Evolutionary conservation across 805 yeast species (phyloP), one percentile per base, ranked within the genome.

Genomic region (Zygosaccharomyces gambellarensis): DNA sequence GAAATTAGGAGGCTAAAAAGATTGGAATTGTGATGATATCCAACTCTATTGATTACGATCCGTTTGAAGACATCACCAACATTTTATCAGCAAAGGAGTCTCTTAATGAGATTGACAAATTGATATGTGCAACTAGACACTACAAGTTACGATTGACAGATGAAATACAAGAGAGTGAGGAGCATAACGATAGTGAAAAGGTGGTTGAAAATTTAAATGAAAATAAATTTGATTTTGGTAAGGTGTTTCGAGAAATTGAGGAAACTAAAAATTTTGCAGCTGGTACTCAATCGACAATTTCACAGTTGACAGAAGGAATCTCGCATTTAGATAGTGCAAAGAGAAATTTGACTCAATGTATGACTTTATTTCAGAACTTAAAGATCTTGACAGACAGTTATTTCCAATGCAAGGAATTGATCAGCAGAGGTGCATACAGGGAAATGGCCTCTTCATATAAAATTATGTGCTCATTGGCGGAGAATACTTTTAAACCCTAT

Each of bases 351-450:
- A 90, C 89, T 1, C 74, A 81, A 25, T 81, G 94, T 9, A 87
- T 94, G 87, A 88, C 95, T 1, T 82, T 90, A 32, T 73, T 92
- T 56, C 87, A 92, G 60, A 77, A 96, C 53, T 72, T 94, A 34
- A 95, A 90, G 61, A 90, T 90, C 87, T 73, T 94, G 43, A 76
- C 87, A 5, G 82, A 80, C 31, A 56, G 65, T 17, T 65, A 64
- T 39, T 45, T 51, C 10, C 54, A 56, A 10, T 61, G 69, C 40
- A 58, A 52, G 21, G 21, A 43, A 2, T 45, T 55, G 17, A 39
- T 64, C 17, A 47, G 39, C 3, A 45, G 42, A 6, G 47, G 53
- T 29, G 30, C 52, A 1, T 67, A 55, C 51, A 49, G 55, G 2
- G 62, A 59, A 30, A 60, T 66, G 60, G 57, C 59, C 1, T 48